Percentiles rank a stretch among this genome's conserved stretches.
phyloP scores from a whole-genome alignment of 495 filamentous ascomycete species.

The Annulohypoxylon bovei region DNA sequence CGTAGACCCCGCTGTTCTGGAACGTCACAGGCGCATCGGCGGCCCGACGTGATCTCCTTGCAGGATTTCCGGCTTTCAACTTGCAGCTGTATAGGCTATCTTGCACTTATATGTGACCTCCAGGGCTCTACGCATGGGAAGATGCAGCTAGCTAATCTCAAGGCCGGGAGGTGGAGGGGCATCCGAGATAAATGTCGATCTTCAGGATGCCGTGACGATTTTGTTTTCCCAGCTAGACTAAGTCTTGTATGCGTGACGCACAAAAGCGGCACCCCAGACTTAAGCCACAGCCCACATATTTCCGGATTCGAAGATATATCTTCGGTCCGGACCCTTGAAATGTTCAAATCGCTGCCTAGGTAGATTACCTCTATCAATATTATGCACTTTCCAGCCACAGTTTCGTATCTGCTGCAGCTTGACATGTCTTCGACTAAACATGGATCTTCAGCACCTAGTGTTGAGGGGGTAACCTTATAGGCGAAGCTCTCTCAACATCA shows the following conservation, averaged over 20 bases:
- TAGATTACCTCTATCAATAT: conserved; percentile 1
- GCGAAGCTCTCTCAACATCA: background rate
- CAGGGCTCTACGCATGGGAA: background rate
- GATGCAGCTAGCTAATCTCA: conserved; percentile 14
- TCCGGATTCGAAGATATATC: conserved; percentile 13
- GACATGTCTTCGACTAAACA: conserved; percentile 7
- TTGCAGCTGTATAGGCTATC: conserved; percentile 5
- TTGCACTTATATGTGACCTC: background rate
- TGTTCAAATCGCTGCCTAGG: background rate
- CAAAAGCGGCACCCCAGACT: conserved; percentile 22
- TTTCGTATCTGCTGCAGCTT: conserved; percentile 18
- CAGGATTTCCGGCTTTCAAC: background rate
- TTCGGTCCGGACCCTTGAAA: conserved; percentile 19
- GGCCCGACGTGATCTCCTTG: conserved; percentile 13
- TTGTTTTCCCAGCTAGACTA: conserved; percentile 10
- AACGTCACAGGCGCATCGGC: conserved; percentile 33
- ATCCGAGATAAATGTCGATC: conserved; percentile 15
- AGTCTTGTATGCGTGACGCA: conserved; percentile 19
- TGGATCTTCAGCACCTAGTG: background rate
- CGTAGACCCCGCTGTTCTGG: conserved; percentile 51
- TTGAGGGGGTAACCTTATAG: background rate
- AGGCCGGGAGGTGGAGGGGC: conserved; percentile 6
- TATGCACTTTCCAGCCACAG: conserved; percentile 27
- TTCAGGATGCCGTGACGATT: conserved; percentile 6
- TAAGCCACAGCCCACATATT: conserved; percentile 19